These are phyloP conservation scores for Fusarium buxicola DNA, from an alignment of 2,329 filamentous ascomycete genomes.

Conservation along the genomic window DNA sequence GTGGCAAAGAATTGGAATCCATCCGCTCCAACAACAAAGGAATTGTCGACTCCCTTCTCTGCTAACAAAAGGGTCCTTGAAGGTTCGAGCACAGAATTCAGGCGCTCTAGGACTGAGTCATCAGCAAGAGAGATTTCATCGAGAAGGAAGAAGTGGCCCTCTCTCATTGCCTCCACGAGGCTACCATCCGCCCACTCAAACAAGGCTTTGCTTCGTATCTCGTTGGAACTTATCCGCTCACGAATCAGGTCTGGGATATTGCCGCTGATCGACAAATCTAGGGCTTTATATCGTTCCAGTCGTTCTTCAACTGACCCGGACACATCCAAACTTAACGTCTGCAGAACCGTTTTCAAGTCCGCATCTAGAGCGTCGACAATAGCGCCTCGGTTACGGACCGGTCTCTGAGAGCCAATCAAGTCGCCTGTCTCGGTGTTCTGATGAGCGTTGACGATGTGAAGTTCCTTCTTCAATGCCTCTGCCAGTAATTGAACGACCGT, in stretches of 20 bases:
- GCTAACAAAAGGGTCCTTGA: conserved; percentile 87
- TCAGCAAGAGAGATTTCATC: conserved; percentile 98
- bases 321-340: conserved; percentile 53
- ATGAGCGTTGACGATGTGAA: conserved; percentile 96
- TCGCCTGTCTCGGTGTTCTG: conserved; percentile 98
- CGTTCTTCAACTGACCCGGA: conserved; percentile 65
- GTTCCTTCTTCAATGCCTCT: conserved; percentile 77
- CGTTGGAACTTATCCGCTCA: conserved; percentile 59
- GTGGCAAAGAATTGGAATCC: conserved; percentile 97
- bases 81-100: conserved; percentile 96
- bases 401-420: conserved; percentile 93
- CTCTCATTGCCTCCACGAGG: conserved; percentile 92
- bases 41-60: conserved; percentile 90
- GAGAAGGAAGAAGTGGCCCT: conserved; percentile 89
- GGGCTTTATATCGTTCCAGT: conserved; percentile 64
- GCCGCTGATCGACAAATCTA: conserved; percentile 60
- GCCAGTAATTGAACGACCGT: conserved; percentile 94
- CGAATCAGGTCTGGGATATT: conserved; percentile 62
- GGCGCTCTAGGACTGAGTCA: conserved; percentile 93
- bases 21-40: conserved; percentile 77
- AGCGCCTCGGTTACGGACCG: conserved; percentile 84
- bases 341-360: conserved; percentile 66
- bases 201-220: conserved; percentile 79
- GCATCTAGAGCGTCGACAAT: conserved; percentile 73
- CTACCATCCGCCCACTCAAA: conserved; percentile 98